Evolutionary conservation across 1,284 basidiomycete species (phyloP).

Genomic region (Apiotrichum mycotoxinovorans): DNA sequence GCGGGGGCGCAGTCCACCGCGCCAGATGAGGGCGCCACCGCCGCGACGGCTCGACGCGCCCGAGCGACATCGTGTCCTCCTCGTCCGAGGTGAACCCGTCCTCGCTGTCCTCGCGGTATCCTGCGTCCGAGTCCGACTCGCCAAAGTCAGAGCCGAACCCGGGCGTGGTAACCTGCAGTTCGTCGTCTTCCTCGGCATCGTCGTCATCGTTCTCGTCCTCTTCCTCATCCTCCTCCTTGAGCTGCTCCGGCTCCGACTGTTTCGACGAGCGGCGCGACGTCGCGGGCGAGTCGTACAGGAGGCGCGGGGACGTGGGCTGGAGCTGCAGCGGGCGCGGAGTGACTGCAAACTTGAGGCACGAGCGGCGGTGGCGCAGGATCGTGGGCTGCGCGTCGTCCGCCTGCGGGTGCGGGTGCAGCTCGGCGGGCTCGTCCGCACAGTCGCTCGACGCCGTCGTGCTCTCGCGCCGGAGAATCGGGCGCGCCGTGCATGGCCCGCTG

Average conservation of each 20-base stretch:
- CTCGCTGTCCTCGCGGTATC: conserved; percentile 24
- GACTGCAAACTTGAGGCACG: conserved; percentile 25
- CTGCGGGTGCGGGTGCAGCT: background rate
- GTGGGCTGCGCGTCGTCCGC: background rate
- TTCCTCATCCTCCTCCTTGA: conserved; percentile 5
- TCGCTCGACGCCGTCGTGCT: conserved; percentile 4
- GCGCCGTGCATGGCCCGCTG: background rate
- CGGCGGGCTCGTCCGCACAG: background rate
- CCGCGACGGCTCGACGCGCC: background rate
- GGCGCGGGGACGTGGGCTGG: background rate
- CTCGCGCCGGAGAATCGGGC: conserved; percentile 17
- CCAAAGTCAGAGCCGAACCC: background rate
- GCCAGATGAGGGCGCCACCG: conserved; percentile 4
- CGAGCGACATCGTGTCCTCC: conserved; percentile 9
- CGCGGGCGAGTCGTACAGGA: background rate
- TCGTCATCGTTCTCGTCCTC: background rate
- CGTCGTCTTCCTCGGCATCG: conserved; percentile 10
- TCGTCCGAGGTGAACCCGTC: conserved; percentile 23
- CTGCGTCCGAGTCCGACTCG: conserved; percentile 14
- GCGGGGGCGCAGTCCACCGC: background rate
- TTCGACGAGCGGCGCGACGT: background rate
- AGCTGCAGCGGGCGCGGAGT: conserved; percentile 20
- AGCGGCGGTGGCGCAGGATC: conserved; percentile 10
- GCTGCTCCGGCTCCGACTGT: background rate
- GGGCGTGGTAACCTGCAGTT: conserved; percentile 10